Evolutionary conservation across 2,329 filamentous ascomycete species (phyloP), one percentile per base, ranked within the genome.

Genomic region (Cylindrodendrum hubeiense): DNA sequence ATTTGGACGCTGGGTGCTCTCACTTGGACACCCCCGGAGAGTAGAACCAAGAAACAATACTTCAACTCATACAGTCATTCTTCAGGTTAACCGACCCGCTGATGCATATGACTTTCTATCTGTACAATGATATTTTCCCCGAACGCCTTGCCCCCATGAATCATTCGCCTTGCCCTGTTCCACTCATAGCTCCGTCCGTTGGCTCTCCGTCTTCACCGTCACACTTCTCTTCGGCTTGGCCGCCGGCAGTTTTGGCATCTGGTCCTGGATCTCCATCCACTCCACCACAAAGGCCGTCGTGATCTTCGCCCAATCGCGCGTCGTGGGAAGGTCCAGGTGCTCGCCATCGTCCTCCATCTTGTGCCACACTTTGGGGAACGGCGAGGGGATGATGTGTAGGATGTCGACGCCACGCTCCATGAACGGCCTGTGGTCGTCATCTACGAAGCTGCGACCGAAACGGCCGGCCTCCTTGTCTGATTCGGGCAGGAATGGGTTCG

Each of bases 371-470:
- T 71, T 49, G 0, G 95, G 95, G 76, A 98, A 98, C 0, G 91
- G 91, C 4, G 84, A 86, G 0, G 95, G 94, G 62, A 99, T 98
- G 26, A 99, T 79, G 80, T 99, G 96, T 63, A 99, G 79, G 17
- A 98, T 86, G 28, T 97, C 91, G 0, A 98, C 95, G 1, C 96
- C 96, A 37, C 93, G 88, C 37, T 83, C 83, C 85, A 98, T 89
- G 74, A 99, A 99, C 1, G 96, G 96, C 5, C 98, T 79, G 77
- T 99, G 96, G 75, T 99, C 96, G 76, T 99, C 96, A 67, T 90
- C 85, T 10, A 97, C 88, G 64, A 79, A 89, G 49, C 77, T 84
- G 58, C 75, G 77, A 44, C 67, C 79, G 73, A 93, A 86, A 34
- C 81, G 78, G 52, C 83, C 75, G 1, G 78, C 67, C 24, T 76